Evolutionary conservation across 2,329 filamentous ascomycete genomes (phyloP).

Genomic region (Ophiostoma pallidulum): DNA sequence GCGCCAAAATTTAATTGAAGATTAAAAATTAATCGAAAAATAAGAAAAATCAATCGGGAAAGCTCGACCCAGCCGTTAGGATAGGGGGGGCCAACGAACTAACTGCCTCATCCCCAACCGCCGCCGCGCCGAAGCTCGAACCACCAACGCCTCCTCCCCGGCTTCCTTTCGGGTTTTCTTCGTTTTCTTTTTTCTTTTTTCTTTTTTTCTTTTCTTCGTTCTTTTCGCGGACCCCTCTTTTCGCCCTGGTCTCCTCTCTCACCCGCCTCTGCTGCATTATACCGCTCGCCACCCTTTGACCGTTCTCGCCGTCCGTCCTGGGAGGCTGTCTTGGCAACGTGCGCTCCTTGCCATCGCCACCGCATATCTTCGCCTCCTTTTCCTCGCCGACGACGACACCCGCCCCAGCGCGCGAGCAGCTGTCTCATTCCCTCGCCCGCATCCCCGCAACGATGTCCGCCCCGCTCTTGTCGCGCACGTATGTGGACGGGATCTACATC

Average conservation of each 20-base stretch:
- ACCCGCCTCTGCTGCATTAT: too few species aligned
- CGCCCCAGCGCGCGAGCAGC: not conserved
- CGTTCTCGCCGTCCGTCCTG: too few species aligned
- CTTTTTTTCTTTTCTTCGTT: not conserved
- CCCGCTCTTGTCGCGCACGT: slow-evolving; percentile 47
- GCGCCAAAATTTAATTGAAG: too few species aligned
- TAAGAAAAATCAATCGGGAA: not conserved
- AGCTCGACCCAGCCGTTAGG: not conserved
- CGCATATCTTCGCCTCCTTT: too few species aligned
- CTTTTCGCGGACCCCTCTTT: not conserved
- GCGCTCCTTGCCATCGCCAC: too few species aligned
- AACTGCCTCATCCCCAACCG: slow-evolving; percentile 5
- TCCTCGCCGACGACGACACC: too few species aligned
- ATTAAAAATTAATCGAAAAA: not conserved
- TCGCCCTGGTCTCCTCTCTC: not conserved
- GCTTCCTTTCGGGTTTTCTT: not conserved
- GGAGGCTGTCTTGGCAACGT: too few species aligned
- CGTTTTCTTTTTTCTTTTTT: not conserved
- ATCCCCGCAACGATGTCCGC: slow-evolving; percentile 25
- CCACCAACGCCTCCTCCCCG: not conserved
- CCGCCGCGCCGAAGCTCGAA: slow-evolving; percentile 4
- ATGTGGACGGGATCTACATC: slow-evolving; percentile 73
- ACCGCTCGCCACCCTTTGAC: too few species aligned
- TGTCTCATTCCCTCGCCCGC: not conserved
- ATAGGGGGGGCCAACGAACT: not conserved